Evolutionary conservation across 148 eudicot genomes (phyloP), one percentile per base, ranked within the genome.

Genomic region (Diospyros lotus): DNA sequence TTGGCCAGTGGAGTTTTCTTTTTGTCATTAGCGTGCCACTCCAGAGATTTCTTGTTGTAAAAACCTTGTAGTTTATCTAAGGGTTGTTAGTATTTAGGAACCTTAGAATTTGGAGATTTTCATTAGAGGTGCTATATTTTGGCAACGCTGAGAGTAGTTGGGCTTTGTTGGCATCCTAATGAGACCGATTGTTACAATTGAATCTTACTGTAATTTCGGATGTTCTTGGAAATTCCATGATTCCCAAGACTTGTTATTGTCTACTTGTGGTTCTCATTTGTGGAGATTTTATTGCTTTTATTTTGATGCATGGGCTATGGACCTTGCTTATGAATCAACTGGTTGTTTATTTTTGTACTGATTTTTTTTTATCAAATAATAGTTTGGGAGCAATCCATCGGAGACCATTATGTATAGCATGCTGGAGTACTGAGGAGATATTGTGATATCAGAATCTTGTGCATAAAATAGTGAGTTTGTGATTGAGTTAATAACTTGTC

Each of bases 231-330:
- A 12, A 66, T 38, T 42, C 18, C 64, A 10, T 15, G 51, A 65
- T 40, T 75, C 65, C 45, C 6, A 38, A 75, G 67, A 61, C 58
- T 48, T 60, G n/a, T 7, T 6, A 28, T 28, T 28, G 12, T 59
- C 13, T 58, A 14, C n/a, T 66, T 46, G 40, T 66, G 56, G 50
- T 66, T 66, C 58, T 58, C 39, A 53, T 17, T 56, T 56, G 44
- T 58, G 71, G 64, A 67, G 18, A 70, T 75, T 44, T 18, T 15
- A 56, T 61, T 18, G 66, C 64, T 75, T 56, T 17, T 65, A 64
- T 17, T 66, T 28, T 75, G 42, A 50, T 75, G 78, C 43, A n/a
- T 66, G 55, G 76, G 59, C 13, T 10, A 13, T 54, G 78, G 73
- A 12, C 39, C 8, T 60, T 5, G 38, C 64, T 58, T 45, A 9